phyloP scores from a whole-genome alignment of 805 yeast species.

The Myxozyma neglecta region DNA sequence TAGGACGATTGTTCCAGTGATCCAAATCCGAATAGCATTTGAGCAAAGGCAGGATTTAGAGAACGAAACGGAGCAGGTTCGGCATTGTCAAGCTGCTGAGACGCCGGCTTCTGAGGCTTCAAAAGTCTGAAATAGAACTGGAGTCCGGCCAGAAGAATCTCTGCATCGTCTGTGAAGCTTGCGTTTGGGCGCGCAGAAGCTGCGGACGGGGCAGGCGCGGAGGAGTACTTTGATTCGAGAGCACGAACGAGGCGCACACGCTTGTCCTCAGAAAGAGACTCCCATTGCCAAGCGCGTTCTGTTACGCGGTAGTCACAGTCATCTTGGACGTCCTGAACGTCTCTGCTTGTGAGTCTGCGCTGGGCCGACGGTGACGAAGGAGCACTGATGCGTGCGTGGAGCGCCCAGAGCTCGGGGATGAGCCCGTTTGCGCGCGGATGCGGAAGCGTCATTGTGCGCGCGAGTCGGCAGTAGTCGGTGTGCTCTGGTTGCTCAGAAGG shows the following conservation, averaged over 20 bases:
- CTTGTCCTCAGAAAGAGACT: neutral
- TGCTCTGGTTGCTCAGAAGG: neutral
- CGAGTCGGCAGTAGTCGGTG: no score
- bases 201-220: no score
- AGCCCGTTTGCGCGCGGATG: neutral
- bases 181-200: neutral
- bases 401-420: neutral
- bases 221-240: neutral
- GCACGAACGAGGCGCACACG: neutral
- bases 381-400: neutral
- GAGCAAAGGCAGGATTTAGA: neutral
- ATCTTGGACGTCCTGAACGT: neutral
- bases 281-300: slow-evolving; percentile 14
- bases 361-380: neutral
- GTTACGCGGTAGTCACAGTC: slow-evolving; percentile 2
- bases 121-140: slow-evolving; percentile 1
- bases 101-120: neutral
- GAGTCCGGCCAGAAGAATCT: neutral
- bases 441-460: neutral
- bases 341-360: neutral
- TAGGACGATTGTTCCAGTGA: neutral
- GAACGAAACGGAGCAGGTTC: neutral
- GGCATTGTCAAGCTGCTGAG: neutral
- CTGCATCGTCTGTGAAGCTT: neutral
- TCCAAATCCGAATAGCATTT: no score